Evolutionary conservation across 73 alveolate genomes (phyloP), one percentile per base, ranked within the genome.

Genomic region (Stentor roeselii): DNA sequence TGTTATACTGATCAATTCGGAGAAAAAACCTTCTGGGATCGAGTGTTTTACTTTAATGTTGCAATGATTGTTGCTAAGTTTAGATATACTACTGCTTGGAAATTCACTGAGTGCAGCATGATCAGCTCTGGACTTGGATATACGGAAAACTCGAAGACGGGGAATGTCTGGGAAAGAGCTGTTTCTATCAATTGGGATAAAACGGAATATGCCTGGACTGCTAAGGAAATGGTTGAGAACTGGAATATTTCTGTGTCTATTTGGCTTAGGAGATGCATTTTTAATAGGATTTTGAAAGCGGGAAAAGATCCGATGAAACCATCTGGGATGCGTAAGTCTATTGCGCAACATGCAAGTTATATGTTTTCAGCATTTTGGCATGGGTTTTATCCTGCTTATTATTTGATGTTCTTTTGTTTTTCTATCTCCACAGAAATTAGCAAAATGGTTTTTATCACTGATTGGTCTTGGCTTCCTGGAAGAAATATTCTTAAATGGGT

Each of bases 311-410:
- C 90, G 59, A 60, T 39, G 36, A 85, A 92, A 78, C 78, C 85
- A 38, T 86, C 87, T 50, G 86, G 90, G 36, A 86, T 60, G 61
- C 60, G 86, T 76, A 84, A 86, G 39, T 50, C 88, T 82, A 75
- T 88, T 84, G 91, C 93, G 39, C 83, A 78, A 67, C 80, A 67
- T 2, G 21, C 86, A 21, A 91, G 97, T 3, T 94, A 86, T 90
- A 78, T 88, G 42, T 84, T 97, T 3, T 93, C 98, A 60, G 98
- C 99, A 30, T 93, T 97, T 87, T 97, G 99, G 99, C 99, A 96
- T 87, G 99, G 99, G 30, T 97, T 96, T 95, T 97, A 96, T 85
- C 98, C 98, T 80, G 86, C 92, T 42, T 95, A 93, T 83, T 97
- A 93, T 87, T 74, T 92, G 15, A 86, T 92, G 89, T 97, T 97